Conservation (phyloP, 768 basidiomycete genomes). For the Cubamyces sp. region DNA sequence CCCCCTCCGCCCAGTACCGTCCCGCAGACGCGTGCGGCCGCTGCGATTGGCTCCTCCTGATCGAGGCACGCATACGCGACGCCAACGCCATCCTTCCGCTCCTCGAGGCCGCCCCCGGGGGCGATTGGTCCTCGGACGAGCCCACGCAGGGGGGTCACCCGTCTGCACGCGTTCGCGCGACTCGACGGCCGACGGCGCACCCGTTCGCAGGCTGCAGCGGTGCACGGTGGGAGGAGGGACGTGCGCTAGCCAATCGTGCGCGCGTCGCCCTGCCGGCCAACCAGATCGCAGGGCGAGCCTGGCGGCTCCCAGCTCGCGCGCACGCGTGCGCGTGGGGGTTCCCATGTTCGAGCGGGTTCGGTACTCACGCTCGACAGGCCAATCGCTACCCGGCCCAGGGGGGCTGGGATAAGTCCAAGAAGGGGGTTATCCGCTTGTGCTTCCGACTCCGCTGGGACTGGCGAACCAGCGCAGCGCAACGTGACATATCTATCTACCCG, state of each 20-base stretch:
- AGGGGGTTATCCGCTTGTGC: neutral
- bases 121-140: neutral
- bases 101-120: too few species aligned
- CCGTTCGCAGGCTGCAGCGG: conserved; percentile 2
- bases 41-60: neutral
- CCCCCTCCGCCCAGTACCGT: too few species aligned
- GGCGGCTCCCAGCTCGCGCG: too few species aligned
- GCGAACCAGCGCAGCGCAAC: too few species aligned
- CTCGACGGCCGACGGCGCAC: neutral
- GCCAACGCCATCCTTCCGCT: too few species aligned
- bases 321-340: neutral
- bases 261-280: neutral
- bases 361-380: neutral
- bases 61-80: too few species aligned
- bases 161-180: neutral
- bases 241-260: conserved; percentile 9
- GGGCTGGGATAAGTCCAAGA: conserved; percentile 1
- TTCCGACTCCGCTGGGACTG: neutral
- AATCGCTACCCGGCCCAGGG: neutral
- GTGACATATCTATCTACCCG: too few species aligned
- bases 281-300: neutral
- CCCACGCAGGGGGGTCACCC: neutral
- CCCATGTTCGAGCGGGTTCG: neutral
- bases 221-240: too few species aligned
- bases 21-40: too few species aligned